A percentile compares a stretch with the other conserved stretches of the same genome.
phyloP scores from a whole-genome alignment of 2,329 filamentous ascomycete genomes.

The Cordyceps tenuipes region DNA sequence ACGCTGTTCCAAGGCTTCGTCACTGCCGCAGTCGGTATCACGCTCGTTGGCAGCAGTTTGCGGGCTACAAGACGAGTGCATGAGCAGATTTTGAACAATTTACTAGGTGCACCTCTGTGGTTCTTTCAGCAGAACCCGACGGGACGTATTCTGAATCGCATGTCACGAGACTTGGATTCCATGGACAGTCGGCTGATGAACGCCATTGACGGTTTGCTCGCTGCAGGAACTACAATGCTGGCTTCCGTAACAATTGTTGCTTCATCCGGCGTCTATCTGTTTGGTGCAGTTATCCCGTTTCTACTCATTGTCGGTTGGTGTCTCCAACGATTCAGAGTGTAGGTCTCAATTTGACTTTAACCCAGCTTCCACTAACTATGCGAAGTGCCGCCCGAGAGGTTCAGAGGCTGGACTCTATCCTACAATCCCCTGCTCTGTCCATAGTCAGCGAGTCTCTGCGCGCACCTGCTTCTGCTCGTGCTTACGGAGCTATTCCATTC shows the following conservation, averaged over 20 bases:
- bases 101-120: conserved; percentile 5
- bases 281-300: neutral
- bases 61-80: neutral
- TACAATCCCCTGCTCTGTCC: neutral
- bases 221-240: neutral
- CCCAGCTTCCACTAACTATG: neutral
- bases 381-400: conserved; percentile 2
- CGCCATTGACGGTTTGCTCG: neutral
- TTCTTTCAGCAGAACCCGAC: conserved; percentile 8
- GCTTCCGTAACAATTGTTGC: conserved; percentile 7
- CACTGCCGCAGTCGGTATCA: neutral
- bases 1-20: neutral
- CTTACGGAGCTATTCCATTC: neutral
- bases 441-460: neutral
- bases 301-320: conserved; percentile 2
- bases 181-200: conserved; percentile 9
- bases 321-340: conserved; percentile 1
- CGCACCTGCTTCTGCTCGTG: neutral
- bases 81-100: neutral
- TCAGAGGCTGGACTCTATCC: conserved; percentile 1
- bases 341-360: neutral
- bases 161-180: conserved; percentile 1
- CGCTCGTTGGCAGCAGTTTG: conserved; percentile 1
- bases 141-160: conserved; percentile 2
- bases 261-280: neutral